Evolutionary conservation across 192 early-diverging fungal genomes (phyloP), one percentile per base, ranked within the genome.

Genomic region (Podila epicladia): DNA sequence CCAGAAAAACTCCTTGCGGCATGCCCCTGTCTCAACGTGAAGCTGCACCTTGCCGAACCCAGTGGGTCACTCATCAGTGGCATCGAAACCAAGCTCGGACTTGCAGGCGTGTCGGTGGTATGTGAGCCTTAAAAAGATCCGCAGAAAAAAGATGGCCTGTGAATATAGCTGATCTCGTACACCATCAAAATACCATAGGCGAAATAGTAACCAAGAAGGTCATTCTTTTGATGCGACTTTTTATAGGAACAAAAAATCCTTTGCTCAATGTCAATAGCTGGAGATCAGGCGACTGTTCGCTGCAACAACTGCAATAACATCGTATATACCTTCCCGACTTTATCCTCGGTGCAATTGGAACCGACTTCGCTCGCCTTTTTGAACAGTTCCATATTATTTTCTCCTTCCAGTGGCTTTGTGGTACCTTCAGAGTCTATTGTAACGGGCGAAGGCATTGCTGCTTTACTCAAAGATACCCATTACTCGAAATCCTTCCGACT

Each of bases 241-340:
- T 69, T 3, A 15, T 58, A 80, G 77, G 77, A 80, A 33, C 77
- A 80, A 73, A 80, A 80, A 69, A 80, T 80, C 29, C 71, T 80
- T 3, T 80, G 77, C 63, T 51, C 50, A 32, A 71, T 80, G 58
- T 72, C 77, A 53, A 80, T 80, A 72, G 67, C 71, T 22, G 67
- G 72, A 31, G 66, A 69, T 32, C 58, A 65, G 20, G 71, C 67
- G 20, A 73, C 71, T 4, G 71, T 69, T 1, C 71, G 58, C 37
- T 80, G 77, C 55, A 29, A 63, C 49, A 80, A 80, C 37, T 80
- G 77, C 41, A 62, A 73, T 58, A 37, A 68, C n/a, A 71, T 69
- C 22, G 67, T 80, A 12, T 80, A 72, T 38, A 69, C 71, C 20
- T 80, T 80, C 67, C 28, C 72, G 67, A 58, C 77, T 17, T 51